Conservation (phyloP, 176 grass and related monocot species). For the Cenchrus americanus region DNA sequence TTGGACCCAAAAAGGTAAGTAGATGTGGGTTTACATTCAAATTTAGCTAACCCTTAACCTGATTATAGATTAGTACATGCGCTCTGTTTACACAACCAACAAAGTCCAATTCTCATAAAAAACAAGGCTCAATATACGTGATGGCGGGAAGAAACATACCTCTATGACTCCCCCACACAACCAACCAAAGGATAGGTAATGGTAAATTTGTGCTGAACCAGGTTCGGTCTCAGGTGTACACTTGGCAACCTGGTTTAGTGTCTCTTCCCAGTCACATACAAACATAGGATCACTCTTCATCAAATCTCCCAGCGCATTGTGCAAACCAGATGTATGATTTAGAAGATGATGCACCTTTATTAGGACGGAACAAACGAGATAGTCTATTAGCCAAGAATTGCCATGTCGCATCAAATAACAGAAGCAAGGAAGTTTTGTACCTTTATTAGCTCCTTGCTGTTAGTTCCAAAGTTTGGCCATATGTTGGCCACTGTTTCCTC, state of each 20-base stretch:
- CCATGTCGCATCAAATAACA: background rate
- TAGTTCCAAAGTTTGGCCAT: constrained; percentile 82
- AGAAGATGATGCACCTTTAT: constrained; percentile 88
- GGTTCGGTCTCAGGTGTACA: constrained; percentile 79
- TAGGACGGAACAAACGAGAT: constrained; percentile 22
- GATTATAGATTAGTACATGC: background rate
- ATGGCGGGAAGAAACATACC: constrained; percentile 49
- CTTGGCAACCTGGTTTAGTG: constrained; percentile 55
- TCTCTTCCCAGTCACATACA: constrained; percentile 90
- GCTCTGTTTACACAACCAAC: constrained; percentile 1
- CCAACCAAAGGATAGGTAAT: constrained; percentile 98
- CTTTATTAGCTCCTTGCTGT: constrained; percentile 84
- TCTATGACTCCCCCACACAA: constrained; percentile 95
- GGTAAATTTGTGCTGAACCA: constrained; percentile 83
- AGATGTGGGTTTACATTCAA: background rate
- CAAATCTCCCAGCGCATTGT: constrained; percentile 79
- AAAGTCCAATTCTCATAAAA: background rate
- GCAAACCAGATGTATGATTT: constrained; percentile 93
- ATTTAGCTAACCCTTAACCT: background rate
- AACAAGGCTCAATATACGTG: background rate
- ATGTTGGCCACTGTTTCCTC: constrained; percentile 88
- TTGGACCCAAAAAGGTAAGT: background rate
- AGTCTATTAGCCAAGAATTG: constrained; percentile 34
- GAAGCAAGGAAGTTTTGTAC: constrained; percentile 40
- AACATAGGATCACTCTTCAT: constrained; percentile 66